phyloP scores from a whole-genome alignment of 2,329 filamentous ascomycete species.

The Ascochyta rabiei region DNA sequence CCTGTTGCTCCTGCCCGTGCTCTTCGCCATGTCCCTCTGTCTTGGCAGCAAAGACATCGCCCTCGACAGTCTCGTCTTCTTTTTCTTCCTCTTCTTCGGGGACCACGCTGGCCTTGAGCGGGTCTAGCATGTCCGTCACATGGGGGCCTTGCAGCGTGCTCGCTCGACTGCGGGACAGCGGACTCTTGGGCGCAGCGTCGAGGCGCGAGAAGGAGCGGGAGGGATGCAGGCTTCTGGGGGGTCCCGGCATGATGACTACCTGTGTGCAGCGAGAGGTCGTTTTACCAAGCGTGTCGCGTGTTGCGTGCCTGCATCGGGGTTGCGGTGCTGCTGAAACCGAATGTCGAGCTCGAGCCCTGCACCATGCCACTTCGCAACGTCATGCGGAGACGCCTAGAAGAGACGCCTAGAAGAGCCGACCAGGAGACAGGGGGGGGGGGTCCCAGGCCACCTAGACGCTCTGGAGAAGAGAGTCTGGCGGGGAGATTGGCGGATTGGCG shows the following conservation, averaged over 20 bases:
- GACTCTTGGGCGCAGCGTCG: constrained; percentile 45
- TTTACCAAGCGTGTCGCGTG: constrained; percentile 24
- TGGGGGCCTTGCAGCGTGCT: constrained; percentile 54
- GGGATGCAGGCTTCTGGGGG: constrained; percentile 48
- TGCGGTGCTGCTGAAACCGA: constrained; percentile 29
- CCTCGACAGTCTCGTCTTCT: constrained; percentile 40
- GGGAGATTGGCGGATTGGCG: too few relatives aligned
- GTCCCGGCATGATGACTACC: constrained; percentile 34
- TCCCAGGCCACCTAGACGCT: background rate
- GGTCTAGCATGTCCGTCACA: constrained; percentile 52
- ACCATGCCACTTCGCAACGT: constrained; percentile 29
- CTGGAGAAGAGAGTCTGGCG: too few relatives aligned
- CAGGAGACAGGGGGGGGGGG: too few relatives aligned
- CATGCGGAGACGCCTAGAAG: constrained; percentile 35
- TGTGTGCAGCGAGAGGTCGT: background rate
- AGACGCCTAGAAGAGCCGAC: background rate
- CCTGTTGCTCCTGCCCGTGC: constrained; percentile 29
- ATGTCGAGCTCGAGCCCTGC: constrained; percentile 27
- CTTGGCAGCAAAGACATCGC: constrained; percentile 48
- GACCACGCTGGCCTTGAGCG: constrained; percentile 46
- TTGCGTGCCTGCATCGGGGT: constrained; percentile 37
- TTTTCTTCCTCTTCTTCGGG: constrained; percentile 47
- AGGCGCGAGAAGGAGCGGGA: constrained; percentile 59
- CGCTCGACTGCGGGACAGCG: constrained; percentile 51
- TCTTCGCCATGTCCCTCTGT: constrained; percentile 1